Conservation (phyloP, 2,329 filamentous ascomycete species). For the Harringtonia aguacate region DNA sequence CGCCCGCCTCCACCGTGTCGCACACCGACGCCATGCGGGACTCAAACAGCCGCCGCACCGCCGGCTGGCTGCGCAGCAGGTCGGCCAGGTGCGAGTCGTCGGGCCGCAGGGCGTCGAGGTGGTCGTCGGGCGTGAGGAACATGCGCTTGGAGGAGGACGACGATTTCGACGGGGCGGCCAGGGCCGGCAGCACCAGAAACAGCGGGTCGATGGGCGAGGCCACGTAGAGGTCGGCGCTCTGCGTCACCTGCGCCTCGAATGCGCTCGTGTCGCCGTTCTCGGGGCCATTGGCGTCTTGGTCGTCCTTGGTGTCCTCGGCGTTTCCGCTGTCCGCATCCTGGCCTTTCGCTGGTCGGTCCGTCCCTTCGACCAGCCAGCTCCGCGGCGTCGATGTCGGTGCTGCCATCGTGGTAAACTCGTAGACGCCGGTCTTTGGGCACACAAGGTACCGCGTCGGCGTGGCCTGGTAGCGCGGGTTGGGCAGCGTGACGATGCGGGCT, state of each 20-base stretch:
- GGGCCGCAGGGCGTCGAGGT: conserved; percentile 52
- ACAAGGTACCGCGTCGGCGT: conserved; percentile 49
- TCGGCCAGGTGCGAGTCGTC: conserved; percentile 46
- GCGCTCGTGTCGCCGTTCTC: too few relatives aligned
- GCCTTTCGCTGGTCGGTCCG: not conserved
- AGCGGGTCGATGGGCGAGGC: conserved; percentile 77
- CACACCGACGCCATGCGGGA: conserved; percentile 60
- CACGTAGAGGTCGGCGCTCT: conserved; percentile 65
- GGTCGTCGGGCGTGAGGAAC: conserved; percentile 61
- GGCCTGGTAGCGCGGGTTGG: conserved; percentile 41
- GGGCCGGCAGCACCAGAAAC: conserved; percentile 69
- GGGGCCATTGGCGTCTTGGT: not conserved
- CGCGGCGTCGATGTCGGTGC: conserved; percentile 41
- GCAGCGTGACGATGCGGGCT: conserved; percentile 48
- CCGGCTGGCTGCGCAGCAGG: conserved; percentile 36
- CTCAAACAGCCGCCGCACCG: conserved; percentile 43
- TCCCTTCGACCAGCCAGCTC: conserved; percentile 46
- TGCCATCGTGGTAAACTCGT: conserved; percentile 51
- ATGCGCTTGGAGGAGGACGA: conserved; percentile 39
- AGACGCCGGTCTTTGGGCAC: conserved; percentile 50
- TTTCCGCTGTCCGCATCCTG: not conserved
- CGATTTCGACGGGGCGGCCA: conserved; percentile 35
- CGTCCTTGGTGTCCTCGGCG: not conserved
- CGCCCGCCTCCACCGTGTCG: conserved; percentile 72
- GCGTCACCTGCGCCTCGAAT: conserved; percentile 39